phyloP scores from a whole-genome alignment of 1,284 basidiomycete genomes.

The Anthracocystis setariae region DNA sequence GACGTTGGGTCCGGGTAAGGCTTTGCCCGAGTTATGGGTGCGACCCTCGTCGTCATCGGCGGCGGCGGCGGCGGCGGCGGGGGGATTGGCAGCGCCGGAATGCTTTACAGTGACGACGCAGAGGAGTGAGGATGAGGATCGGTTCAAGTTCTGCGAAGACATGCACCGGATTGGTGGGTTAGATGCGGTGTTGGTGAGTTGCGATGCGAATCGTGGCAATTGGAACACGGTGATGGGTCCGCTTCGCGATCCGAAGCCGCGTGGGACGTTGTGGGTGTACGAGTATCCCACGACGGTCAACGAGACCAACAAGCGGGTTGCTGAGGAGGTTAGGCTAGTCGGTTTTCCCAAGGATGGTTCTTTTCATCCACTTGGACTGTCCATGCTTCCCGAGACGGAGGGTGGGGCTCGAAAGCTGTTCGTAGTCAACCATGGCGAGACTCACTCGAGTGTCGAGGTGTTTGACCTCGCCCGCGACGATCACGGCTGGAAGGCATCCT shows the following conservation, averaged over 20 bases:
- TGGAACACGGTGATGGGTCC: conserved; percentile 56
- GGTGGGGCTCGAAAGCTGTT: conserved; percentile 2
- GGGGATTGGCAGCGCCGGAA: background rate
- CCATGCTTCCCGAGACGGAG: background rate
- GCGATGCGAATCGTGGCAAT: conserved; percentile 25
- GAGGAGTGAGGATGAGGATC: background rate
- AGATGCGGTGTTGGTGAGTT: conserved; percentile 33
- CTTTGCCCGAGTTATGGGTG: conserved; percentile 31
- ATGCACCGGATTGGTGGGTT: conserved; percentile 12
- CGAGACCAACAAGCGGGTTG: background rate
- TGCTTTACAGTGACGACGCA: background rate
- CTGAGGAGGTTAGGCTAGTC: conserved; percentile 14
- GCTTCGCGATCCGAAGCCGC: conserved; percentile 2
- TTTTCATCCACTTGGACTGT: conserved; percentile 45
- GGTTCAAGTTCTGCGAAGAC: conserved; percentile 43
- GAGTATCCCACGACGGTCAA: conserved; percentile 6
- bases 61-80: background rate
- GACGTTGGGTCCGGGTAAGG: conserved; percentile 10
- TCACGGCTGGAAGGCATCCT: conserved; percentile 17
- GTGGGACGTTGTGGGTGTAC: conserved; percentile 32
- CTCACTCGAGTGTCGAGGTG: conserved; percentile 20
- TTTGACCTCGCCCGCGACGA: conserved; percentile 6
- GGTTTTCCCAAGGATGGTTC: conserved; percentile 12
- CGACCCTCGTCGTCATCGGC: background rate
- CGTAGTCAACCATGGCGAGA: conserved; percentile 32